Conservation (phyloP, 2,329 filamentous ascomycete species). For the Atkinsonella hypoxylon region DNA sequence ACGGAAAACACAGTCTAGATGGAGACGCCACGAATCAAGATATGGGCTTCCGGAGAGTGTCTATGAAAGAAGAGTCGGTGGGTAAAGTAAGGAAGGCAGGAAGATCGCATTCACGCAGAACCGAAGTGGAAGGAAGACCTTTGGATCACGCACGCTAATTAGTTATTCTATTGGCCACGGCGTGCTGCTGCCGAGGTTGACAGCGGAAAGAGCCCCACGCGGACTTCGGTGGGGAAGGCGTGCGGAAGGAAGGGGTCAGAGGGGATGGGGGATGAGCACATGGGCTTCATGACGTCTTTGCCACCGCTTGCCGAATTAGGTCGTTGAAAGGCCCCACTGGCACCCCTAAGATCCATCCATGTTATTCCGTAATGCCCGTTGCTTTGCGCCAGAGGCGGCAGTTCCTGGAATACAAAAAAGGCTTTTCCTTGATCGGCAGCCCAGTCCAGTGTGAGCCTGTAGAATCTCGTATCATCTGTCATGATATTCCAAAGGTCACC, state of each 20-base stretch:
- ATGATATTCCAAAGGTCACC: too few relatives aligned
- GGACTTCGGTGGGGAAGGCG: background rate
- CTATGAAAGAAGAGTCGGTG: background rate
- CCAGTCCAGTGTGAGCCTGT: conserved; percentile 75
- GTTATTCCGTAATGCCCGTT: too few relatives aligned
- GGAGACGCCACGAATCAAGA: background rate
- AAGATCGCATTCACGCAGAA: background rate
- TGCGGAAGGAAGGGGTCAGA: background rate
- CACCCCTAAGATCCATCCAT: too few relatives aligned
- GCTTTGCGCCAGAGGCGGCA: conserved; percentile 37
- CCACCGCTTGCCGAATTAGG: too few relatives aligned
- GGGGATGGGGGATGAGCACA: too few relatives aligned
- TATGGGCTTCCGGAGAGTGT: background rate
- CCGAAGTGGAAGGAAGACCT: too few relatives aligned
- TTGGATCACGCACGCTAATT: too few relatives aligned
- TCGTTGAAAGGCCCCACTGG: too few relatives aligned
- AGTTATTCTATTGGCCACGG: background rate
- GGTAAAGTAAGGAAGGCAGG: background rate
- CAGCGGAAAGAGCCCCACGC: background rate
- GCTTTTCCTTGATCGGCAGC: conserved; percentile 75
- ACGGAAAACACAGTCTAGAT: background rate
- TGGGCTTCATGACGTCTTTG: too few relatives aligned
- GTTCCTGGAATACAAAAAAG: conserved; percentile 64
- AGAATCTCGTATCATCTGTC: too few relatives aligned
- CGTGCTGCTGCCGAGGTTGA: background rate